A percentile compares a stretch with the other conserved stretches of the same genome.
Conservation (phyloP, 2,329 filamentous ascomycete species). For the Ascosphaera acerosa region DNA sequence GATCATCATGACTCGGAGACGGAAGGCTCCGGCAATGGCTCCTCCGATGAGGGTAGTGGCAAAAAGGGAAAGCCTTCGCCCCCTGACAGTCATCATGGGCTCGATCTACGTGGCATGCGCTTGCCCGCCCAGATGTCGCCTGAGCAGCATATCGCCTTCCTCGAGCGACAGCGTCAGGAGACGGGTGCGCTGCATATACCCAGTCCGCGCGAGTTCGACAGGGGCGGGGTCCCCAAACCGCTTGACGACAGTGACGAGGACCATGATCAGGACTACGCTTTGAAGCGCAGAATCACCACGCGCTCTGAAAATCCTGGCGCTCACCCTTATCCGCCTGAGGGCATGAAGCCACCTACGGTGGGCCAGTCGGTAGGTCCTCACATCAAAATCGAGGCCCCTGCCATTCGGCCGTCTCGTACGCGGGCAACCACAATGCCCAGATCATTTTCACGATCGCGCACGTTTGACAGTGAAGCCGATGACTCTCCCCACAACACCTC, state of each 20-base stretch:
- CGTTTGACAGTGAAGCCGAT: slow-evolving; percentile 2
- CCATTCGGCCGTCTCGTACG: slow-evolving; percentile 13
- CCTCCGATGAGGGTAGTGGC: slow-evolving; percentile 2
- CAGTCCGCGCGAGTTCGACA: slow-evolving; percentile 71
- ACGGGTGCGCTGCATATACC: slow-evolving; percentile 65
- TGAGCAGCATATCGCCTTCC: slow-evolving; percentile 66
- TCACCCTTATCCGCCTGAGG: slow-evolving; percentile 6
- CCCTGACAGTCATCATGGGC: slow-evolving; percentile 25
- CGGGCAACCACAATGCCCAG: slow-evolving; percentile 16
- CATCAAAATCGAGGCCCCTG: slow-evolving; percentile 24
- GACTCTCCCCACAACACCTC: slow-evolving; percentile 1
- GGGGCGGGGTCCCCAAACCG: slow-evolving; percentile 43
- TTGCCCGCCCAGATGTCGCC: slow-evolving; percentile 29
- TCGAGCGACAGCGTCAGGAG: slow-evolving; percentile 58
- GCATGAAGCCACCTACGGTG: slow-evolving; percentile 9
- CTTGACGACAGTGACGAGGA: slow-evolving; percentile 16
- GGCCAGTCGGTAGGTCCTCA: slow-evolving; percentile 10
- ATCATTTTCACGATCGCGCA: not conserved
- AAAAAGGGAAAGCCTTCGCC: slow-evolving; percentile 4
- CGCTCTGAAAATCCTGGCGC: slow-evolving; percentile 6
- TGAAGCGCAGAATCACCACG: slow-evolving; percentile 8
- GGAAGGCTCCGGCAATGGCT: slow-evolving; percentile 1
- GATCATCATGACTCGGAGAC: not conserved
- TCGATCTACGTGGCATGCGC: slow-evolving; percentile 19
- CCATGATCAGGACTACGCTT: slow-evolving; percentile 17